Base-by-base conservation (phyloP, 2,329 filamentous ascomycete species). In the Diaporthe nobilis region DNA sequence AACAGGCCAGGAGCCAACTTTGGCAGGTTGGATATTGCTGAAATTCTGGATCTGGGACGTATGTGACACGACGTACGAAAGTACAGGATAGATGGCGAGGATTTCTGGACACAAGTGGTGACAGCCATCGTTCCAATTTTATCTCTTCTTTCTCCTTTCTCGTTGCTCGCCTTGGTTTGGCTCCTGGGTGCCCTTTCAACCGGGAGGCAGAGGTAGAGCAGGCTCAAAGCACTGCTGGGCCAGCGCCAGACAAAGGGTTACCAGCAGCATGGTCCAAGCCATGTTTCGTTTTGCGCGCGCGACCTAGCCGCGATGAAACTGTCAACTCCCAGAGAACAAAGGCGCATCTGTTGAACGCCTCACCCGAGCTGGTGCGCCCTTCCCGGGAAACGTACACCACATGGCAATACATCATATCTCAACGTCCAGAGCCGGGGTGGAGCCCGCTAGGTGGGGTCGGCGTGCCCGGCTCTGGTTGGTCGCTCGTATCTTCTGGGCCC, bases 321-420 rank as follows among this genome's bases (percentile, higher is more conserved):
- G 65, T 28, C 47, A 70, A 42, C 51, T 55, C 31, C n/a, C n/a
- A 55, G 49, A 53, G 65, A 63, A 73, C 58, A 73, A 73, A 73
- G 71, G 39, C 58, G 15, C 51, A 42, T 51, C 49, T 55, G 58
- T 55, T 31, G n/a, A 65, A 73, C 71, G 58, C 71, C 47, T 65
- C 58, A 55, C 44, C 71, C 58, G 47, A 22, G 31, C 22, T 60
- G 31, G 34, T 34, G 42, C 28, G 65, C 65, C 47, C 22, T 63
- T 63, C n/a, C 20, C 47, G 31, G 44, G 25, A 20, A 4, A 47
- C 28, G 47, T 47, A 34, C 44, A 55, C 15, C 65, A 70, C 71
- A 73, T 73, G 71, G 71, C 58, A 58, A 63, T 61, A 65, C 58
- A 73, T 73, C 58, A 73, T 65, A 61, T 73, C 71, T 73, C 58